Conservation (phyloP, 2,329 filamentous ascomycete species). For the Colletotrichum tropicale region DNA sequence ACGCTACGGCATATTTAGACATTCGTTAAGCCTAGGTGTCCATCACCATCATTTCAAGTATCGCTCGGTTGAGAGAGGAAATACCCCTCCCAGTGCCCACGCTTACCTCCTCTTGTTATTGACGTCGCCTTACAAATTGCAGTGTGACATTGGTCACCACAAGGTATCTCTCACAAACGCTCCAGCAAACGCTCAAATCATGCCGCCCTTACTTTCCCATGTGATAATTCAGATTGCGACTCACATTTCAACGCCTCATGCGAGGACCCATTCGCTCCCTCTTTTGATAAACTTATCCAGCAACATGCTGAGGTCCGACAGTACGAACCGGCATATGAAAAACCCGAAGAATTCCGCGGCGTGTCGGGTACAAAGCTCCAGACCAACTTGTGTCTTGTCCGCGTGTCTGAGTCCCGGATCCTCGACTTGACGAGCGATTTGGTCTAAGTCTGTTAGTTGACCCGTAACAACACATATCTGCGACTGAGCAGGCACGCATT, state of each 20-base stretch:
- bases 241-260: constrained; percentile 25
- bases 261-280: constrained; percentile 88
- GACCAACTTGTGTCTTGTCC: constrained; percentile 91
- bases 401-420: constrained; percentile 91
- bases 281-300: constrained; percentile 98
- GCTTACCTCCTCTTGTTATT: neutral
- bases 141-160: neutral
- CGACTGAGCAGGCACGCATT: neutral
- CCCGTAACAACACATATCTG: neutral
- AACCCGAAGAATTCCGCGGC: constrained; percentile 98
- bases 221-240: neutral
- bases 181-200: neutral
- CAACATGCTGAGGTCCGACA: constrained; percentile 81
- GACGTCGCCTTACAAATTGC: neutral
- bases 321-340: constrained; percentile 93
- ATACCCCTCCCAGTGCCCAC: neutral
- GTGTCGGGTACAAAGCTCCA: constrained; percentile 91
- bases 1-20: neutral
- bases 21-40: neutral
- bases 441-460: constrained; percentile 60
- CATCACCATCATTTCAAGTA: neutral
- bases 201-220: neutral
- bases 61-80: neutral
- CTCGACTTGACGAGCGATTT: constrained; percentile 94
- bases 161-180: neutral